These are phyloP conservation scores for Ostreobium quekettii DNA, from an alignment of 139 green algal species.

Conservation along the genomic window DNA sequence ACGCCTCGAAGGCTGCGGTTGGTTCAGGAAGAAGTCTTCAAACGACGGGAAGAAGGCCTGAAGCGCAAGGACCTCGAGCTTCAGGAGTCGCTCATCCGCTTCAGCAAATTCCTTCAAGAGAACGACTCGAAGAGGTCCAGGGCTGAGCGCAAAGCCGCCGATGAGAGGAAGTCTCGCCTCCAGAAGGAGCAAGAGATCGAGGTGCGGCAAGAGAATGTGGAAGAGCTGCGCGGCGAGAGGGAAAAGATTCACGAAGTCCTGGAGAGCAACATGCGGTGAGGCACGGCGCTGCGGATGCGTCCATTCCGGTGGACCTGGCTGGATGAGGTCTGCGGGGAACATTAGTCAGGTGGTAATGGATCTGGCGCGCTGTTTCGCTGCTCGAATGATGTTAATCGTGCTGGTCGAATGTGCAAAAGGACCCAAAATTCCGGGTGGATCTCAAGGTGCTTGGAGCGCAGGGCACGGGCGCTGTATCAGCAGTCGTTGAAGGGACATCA, in stretches of 20 bases:
- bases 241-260: slow-evolving; percentile 55
- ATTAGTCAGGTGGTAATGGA: too few species aligned
- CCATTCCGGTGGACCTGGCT: too few species aligned
- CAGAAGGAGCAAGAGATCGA: slow-evolving; percentile 77
- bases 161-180: slow-evolving; percentile 63
- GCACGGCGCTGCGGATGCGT: too few species aligned
- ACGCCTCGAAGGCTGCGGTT: too few species aligned
- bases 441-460: too few species aligned
- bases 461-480: too few species aligned
- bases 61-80: slow-evolving; percentile 87
- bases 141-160: slow-evolving; percentile 70
- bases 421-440: too few species aligned
- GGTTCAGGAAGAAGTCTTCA: slow-evolving; percentile 74
- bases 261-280: slow-evolving; percentile 58
- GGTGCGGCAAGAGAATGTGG: slow-evolving; percentile 51
- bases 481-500: too few species aligned
- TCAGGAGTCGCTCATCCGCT: slow-evolving; percentile 82
- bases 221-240: slow-evolving; percentile 57
- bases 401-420: too few species aligned
- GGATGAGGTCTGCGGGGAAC: too few species aligned
- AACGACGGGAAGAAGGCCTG: slow-evolving; percentile 65
- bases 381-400: too few species aligned
- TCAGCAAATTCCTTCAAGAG: slow-evolving; percentile 87
- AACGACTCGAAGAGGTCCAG: slow-evolving; percentile 80
- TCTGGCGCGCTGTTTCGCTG: too few species aligned